phyloP scores from a whole-genome alignment of 331 rosid species.

The Dryas integrifolia region DNA sequence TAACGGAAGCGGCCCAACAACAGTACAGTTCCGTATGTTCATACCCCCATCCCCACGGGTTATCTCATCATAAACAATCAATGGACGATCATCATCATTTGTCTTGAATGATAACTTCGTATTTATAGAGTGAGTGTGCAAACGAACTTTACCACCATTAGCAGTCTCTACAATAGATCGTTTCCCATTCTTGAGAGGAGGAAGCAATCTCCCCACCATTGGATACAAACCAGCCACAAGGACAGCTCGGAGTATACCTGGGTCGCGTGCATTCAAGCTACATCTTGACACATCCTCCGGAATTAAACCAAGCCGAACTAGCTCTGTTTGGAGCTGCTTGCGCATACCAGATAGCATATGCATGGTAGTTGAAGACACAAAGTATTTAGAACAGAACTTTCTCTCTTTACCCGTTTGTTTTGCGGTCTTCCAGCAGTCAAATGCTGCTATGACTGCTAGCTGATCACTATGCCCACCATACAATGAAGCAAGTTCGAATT shows the following conservation, averaged over 20 bases:
- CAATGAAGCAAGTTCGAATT: conserved; percentile 62
- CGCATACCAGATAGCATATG: conserved; percentile 74
- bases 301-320: conserved; percentile 63
- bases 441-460: conserved; percentile 80
- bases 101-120: conserved; percentile 29
- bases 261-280: conserved; percentile 59
- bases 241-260: conserved; percentile 77
- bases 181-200: conserved; percentile 27
- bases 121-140: conserved; percentile 56
- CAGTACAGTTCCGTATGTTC: conserved; percentile 56
- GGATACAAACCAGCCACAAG: conserved; percentile 91
- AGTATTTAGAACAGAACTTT: conserved; percentile 62
- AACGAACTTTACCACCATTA: conserved; percentile 55
- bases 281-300: conserved; percentile 44
- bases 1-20: conserved; percentile 77
- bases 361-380: conserved; percentile 60
- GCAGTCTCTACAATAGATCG: conserved; percentile 51
- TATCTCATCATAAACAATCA: conserved; percentile 66
- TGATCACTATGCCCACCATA: conserved; percentile 89
- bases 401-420: conserved; percentile 51
- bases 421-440: conserved; percentile 74
- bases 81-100: conserved; percentile 25
- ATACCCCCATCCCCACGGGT: conserved; percentile 69
- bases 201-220: conserved; percentile 66
- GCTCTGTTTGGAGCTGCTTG: conserved; percentile 67